Evolutionary conservation across 2,329 filamentous ascomycete species (phyloP).

Genomic region (Ascochyta lentis): DNA sequence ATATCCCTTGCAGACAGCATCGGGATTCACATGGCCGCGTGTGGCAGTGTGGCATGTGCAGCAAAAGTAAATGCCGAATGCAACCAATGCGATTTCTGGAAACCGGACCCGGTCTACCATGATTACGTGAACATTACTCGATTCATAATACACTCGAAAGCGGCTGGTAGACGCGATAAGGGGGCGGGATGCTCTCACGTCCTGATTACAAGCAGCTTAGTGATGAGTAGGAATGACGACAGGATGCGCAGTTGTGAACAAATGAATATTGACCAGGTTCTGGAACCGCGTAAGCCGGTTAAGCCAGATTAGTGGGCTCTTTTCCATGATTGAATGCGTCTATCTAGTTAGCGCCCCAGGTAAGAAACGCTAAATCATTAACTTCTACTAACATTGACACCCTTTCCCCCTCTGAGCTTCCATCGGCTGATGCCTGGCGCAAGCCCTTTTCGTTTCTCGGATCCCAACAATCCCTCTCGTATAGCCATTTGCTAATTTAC

Average conservation of each 20-base stretch:
- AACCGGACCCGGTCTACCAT: no score
- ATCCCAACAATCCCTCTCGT: constrained; percentile 19
- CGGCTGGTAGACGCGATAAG: not conserved
- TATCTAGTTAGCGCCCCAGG: constrained; percentile 35
- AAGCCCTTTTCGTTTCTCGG: constrained; percentile 12
- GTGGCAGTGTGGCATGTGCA: constrained; percentile 8
- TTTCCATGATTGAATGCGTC: constrained; percentile 38
- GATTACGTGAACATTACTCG: no score
- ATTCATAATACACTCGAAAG: no score
- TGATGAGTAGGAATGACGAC: constrained; percentile 11
- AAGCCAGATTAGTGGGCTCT: constrained; percentile 24
- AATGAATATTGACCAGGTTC: constrained; percentile 22
- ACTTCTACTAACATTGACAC: constrained; percentile 39
- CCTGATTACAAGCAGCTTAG: constrained; percentile 1
- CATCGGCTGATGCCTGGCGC: constrained; percentile 13
- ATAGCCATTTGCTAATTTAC: constrained; percentile 9
- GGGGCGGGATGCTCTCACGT: not conserved
- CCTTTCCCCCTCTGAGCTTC: constrained; percentile 23
- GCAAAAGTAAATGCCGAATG: constrained; percentile 17
- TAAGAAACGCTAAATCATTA: constrained; percentile 25
- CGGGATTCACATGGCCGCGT: constrained; percentile 13
- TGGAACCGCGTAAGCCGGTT: constrained; percentile 17
- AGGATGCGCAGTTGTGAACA: constrained; percentile 5
- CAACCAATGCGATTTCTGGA: not conserved
- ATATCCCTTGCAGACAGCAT: constrained; percentile 18